Base-by-base conservation (phyloP, 345 rosid genomes). In the Salix brachista region DNA sequence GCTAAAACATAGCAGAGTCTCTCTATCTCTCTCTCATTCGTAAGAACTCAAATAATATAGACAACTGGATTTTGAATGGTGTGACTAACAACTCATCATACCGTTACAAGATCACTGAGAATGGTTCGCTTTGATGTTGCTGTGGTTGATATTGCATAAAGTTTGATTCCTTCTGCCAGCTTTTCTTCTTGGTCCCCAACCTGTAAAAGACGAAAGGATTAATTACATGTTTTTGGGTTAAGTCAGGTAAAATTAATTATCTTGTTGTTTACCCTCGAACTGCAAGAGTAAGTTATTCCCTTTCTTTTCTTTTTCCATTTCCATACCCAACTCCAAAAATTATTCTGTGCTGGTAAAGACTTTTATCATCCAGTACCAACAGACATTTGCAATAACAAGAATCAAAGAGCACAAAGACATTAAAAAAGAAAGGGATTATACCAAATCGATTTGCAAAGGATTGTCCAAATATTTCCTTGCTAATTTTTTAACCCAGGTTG, bases 131-230 rank as follows among this genome's bases (percentile, higher is more conserved):
- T 96, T 74, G 99, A 90, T 23, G 92, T 86, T 64, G 96, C 81
- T 69, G 94, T 91, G 66, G 91, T 67, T 75, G 98, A 78, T 81
- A 96, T 81, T 34, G 99, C 98, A 80, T 84, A 96, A 14, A 96
- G 91, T 87, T 91, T 90, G 73, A 96, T 96, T 74, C 98, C 98
- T 83, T 95, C 98, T 0, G 99, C 96, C 28, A 95, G 91, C 86
- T 95, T 95, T 82, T 95, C 98, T 50, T 95, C 97, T 78, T 79
- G 82, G n/a, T 95, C 96, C 69, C 99, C 99, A 84, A 95, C 99
- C 99, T 95, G 70, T 41, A 46, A 28, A 48, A 50, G 75, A 69
- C 44, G 11, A 77, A 77, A 60, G 62, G 54, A 74, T 56, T 6
- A 68, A 41, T 7, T 73, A 76, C 6, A 32, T 32, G 13, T 73